phyloP scores from a whole-genome alignment of 163 green algal species.

The Chlamydomonas reinhardtii region DNA sequence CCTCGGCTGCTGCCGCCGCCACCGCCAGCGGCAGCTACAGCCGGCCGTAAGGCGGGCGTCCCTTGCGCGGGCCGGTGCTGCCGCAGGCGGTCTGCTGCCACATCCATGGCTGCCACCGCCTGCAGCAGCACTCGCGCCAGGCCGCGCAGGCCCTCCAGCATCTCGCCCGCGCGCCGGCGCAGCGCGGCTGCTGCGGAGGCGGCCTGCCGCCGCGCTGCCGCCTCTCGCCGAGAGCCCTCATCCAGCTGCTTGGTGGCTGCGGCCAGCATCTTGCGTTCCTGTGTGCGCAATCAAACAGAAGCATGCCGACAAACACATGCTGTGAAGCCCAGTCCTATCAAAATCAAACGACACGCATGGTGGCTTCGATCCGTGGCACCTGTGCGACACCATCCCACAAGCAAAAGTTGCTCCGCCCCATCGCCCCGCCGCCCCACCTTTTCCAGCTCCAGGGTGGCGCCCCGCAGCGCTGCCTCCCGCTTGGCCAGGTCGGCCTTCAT shows the following conservation, averaged over 20 bases:
- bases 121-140: conserved; percentile 30
- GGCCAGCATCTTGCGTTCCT: conserved; percentile 39
- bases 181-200: not conserved
- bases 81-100: not conserved
- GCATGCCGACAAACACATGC: no score
- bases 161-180: conserved; percentile 2
- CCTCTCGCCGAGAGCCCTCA: not conserved
- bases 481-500: conserved; percentile 54
- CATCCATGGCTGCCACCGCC: conserved; percentile 23
- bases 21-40: not conserved
- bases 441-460: conserved; percentile 41
- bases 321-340: no score
- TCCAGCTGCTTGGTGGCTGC: conserved; percentile 9
- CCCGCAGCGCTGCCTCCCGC: conserved; percentile 52
- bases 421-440: conserved; percentile 33
- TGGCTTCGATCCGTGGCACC: no score
- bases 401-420: no score
- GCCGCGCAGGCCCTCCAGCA: conserved; percentile 36
- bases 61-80: not conserved
- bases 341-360: no score
- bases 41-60: not conserved
- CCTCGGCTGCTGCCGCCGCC: not conserved
- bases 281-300: not conserved
- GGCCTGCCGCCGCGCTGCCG: conserved; percentile 3
- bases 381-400: no score